Percentiles rank a stretch among this genome's conserved stretches.
phyloP scores from a whole-genome alignment of 2,329 filamentous ascomycete species.

The Paraphoma sp. region DNA sequence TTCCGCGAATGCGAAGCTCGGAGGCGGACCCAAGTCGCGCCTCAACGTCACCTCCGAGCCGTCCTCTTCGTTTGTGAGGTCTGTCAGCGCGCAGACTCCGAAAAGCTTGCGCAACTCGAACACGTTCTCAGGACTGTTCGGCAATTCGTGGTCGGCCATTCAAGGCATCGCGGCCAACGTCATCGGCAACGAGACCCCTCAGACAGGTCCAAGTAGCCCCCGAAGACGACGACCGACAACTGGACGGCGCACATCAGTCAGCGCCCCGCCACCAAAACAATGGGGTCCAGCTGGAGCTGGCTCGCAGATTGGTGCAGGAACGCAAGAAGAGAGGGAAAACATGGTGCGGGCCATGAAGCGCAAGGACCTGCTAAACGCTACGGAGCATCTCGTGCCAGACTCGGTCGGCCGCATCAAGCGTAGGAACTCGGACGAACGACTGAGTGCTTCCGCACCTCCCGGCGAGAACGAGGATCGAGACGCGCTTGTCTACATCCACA shows the following conservation, averaged over 20 bases:
- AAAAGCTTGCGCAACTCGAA: constrained; percentile 28
- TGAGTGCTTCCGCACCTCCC: constrained; percentile 55
- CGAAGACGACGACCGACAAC: constrained; percentile 38
- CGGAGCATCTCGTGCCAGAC: constrained; percentile 50
- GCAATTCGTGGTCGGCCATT: constrained; percentile 56
- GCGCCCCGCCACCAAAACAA: constrained; percentile 50
- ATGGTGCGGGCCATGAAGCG: constrained; percentile 58
- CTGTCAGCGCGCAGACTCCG: constrained; percentile 28
- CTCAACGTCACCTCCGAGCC: constrained; percentile 37
- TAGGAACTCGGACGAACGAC: constrained; percentile 70
- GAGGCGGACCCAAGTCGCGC: constrained; percentile 41
- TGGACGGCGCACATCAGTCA: constrained; percentile 43
- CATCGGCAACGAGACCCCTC: constrained; percentile 49
- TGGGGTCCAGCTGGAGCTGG: constrained; percentile 54
- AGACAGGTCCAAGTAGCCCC: constrained; percentile 19
- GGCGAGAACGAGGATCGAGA: constrained; percentile 70
- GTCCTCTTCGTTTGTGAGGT: constrained; percentile 31
- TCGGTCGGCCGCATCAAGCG: constrained; percentile 64
- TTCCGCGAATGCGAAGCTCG: constrained; percentile 35
- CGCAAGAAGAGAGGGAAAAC: constrained; percentile 54
- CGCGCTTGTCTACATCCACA: constrained; percentile 88
- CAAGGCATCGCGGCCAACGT: constrained; percentile 59
- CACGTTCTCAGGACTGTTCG: constrained; percentile 54
- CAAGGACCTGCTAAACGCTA: constrained; percentile 55
- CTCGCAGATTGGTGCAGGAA: constrained; percentile 52